Conservation (phyloP, 2,329 filamentous ascomycete species). For the Pestalotiopsis sp. region DNA sequence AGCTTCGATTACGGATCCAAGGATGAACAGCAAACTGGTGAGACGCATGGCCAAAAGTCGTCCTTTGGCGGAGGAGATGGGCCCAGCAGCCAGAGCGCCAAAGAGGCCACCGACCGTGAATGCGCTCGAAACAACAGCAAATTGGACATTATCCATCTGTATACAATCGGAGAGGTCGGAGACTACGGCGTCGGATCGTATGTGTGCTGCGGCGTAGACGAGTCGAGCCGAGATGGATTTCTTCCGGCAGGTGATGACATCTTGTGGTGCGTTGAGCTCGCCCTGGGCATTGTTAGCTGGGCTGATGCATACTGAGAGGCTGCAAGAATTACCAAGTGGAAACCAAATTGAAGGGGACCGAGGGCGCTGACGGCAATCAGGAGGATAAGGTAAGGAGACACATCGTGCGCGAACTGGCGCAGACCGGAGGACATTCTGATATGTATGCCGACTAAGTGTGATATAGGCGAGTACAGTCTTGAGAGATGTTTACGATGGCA, state of each 20-base stretch:
- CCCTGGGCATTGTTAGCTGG: conserved; percentile 55
- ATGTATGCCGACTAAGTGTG: neutral
- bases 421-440: conserved; percentile 20
- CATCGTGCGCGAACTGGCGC: conserved; percentile 41
- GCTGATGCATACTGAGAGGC: neutral
- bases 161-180: conserved; percentile 73
- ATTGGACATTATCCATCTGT: conserved; percentile 79
- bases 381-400: conserved; percentile 79
- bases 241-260: conserved; percentile 85
- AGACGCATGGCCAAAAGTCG: conserved; percentile 75
- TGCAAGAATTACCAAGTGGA: conserved; percentile 70
- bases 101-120: conserved; percentile 88
- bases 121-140: conserved; percentile 85
- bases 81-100: conserved; percentile 80
- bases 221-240: conserved; percentile 46
- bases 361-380: conserved; percentile 77
- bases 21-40: conserved; percentile 75
- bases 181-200: conserved; percentile 26
- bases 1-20: conserved; percentile 78
- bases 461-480: neutral
- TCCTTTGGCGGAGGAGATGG: conserved; percentile 76
- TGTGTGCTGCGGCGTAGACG: conserved; percentile 26
- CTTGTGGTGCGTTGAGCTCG: conserved; percentile 92
- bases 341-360: conserved; percentile 92
- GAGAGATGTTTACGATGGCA: no score